Conservation (phyloP, 169 alveolate species). For the Babesia ovis region DNA sequence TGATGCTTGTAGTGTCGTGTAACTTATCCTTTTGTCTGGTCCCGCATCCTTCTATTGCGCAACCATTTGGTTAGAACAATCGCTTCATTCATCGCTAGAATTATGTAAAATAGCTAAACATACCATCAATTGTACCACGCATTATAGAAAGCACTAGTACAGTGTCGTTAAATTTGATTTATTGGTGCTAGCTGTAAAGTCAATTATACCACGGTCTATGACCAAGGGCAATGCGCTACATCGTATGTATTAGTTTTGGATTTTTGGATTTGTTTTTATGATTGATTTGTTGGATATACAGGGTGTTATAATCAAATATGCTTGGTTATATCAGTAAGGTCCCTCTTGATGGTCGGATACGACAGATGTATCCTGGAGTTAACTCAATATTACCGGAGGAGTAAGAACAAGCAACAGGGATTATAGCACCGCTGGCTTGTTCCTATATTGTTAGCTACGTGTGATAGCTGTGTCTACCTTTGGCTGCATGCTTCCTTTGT, state of each 20-base stretch:
- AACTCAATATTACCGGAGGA: neutral
- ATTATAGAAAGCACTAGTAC: too few relatives aligned
- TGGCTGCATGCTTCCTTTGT: neutral
- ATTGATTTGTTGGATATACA: too few relatives aligned
- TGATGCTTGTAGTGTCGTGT: neutral
- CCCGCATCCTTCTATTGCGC: conserved; percentile 3
- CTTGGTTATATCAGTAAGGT: neutral
- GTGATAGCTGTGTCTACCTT: neutral
- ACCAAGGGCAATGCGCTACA: too few relatives aligned
- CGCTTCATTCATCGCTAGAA: neutral
- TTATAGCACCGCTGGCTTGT: neutral
- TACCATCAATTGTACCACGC: too few relatives aligned
- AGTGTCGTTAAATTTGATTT: too few relatives aligned
- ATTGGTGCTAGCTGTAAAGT: too few relatives aligned
- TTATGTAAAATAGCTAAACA: too few relatives aligned
- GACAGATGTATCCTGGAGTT: neutral
- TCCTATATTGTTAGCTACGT: neutral
- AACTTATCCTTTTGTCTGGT: neutral
- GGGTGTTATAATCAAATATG: too few relatives aligned
- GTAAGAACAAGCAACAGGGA: neutral
- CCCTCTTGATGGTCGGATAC: neutral
- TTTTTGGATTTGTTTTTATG: too few relatives aligned
- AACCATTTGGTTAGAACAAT: neutral
- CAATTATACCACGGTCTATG: too few relatives aligned
- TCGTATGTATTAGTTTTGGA: too few relatives aligned